These are phyloP conservation scores for Colletotrichum sp. DNA, from an alignment of 2,329 filamentous ascomycete species.

Conservation along the genomic window DNA sequence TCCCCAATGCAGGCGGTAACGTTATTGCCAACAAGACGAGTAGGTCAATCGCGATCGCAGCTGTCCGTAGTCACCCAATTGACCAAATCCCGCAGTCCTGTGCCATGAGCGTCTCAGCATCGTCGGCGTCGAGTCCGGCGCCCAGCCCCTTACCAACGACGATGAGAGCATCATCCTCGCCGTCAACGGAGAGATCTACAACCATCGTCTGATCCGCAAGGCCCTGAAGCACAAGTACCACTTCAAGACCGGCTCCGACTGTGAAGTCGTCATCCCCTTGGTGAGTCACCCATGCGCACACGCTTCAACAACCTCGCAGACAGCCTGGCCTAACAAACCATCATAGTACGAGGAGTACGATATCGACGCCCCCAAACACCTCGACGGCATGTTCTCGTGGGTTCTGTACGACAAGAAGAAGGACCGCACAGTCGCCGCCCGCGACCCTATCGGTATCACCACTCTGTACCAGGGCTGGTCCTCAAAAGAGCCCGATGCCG, in stretches of 20 bases:
- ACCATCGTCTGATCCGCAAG: slow-evolving; percentile 95
- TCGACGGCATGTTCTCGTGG: slow-evolving; percentile 99
- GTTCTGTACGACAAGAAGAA: slow-evolving; percentile 95
- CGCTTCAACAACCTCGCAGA: background rate
- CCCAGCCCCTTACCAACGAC: slow-evolving; percentile 92
- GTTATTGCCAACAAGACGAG: slow-evolving; percentile 90
- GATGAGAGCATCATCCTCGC: slow-evolving; percentile 88
- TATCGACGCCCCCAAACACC: slow-evolving; percentile 87
- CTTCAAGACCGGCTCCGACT: slow-evolving; percentile 99
- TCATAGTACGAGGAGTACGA: slow-evolving; percentile 87
- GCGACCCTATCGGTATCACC: slow-evolving; percentile 96
- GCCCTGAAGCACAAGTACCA: slow-evolving; percentile 81
- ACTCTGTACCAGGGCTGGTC: slow-evolving; percentile 97
- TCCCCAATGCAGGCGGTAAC: slow-evolving; percentile 72
- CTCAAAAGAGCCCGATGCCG: slow-evolving; percentile 79
- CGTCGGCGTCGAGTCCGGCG: slow-evolving; percentile 95
- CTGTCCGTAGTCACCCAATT: slow-evolving; percentile 18
- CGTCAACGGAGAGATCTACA: slow-evolving; percentile 99
- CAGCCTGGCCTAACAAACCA: background rate
- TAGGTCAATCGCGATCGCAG: slow-evolving; percentile 49
- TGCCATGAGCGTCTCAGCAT: slow-evolving; percentile 98
- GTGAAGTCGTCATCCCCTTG: slow-evolving; percentile 97
- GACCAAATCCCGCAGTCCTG: slow-evolving; percentile 66
- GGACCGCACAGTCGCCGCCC: slow-evolving; percentile 90
- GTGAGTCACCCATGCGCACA: slow-evolving; percentile 54